A percentile compares a stretch with the other conserved stretches of the same genome.
phyloP scores from a whole-genome alignment of 2,329 filamentous ascomycete genomes.

The Diplodia seriata region DNA sequence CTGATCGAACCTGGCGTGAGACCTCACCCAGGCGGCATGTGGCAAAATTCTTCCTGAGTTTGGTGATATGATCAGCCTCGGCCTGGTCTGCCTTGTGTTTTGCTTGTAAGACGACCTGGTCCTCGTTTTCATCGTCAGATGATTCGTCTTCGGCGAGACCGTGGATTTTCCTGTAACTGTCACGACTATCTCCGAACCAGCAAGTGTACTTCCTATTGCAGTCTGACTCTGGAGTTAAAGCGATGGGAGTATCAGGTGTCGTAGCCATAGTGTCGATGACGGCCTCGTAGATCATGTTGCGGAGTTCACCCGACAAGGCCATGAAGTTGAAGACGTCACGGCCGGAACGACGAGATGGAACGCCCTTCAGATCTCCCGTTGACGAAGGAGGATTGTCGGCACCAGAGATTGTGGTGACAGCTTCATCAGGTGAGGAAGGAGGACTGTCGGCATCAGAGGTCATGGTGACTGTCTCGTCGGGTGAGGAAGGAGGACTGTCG shows the following conservation, averaged over 20 bases:
- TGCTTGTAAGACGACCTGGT: background rate
- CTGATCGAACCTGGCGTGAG: background rate
- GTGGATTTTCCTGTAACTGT: background rate
- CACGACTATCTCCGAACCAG: background rate
- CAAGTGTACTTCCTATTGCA: background rate
- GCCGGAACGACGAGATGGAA: background rate
- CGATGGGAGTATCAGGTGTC: background rate
- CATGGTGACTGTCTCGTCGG: too few species aligned
- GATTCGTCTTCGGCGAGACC: too few species aligned
- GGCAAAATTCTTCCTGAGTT: background rate
- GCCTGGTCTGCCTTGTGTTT: background rate
- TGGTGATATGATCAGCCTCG: background rate
- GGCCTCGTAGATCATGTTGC: background rate
- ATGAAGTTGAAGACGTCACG: background rate
- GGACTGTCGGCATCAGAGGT: too few species aligned
- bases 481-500: rapidly evolving
- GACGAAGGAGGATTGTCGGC: rapidly evolving
- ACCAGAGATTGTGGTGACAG: background rate
- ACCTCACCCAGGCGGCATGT: background rate
- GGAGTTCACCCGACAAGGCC: background rate
- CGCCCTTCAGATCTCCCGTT: background rate
- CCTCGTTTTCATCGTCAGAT: background rate
- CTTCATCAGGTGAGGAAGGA: too few species aligned
- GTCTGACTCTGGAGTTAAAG: background rate
- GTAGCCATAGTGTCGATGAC: background rate